Percentiles rank a stretch among this genome's conserved stretches.
Conservation (phyloP, 495 filamentous ascomycete species). For the Lasiosphaeria hispida region DNA sequence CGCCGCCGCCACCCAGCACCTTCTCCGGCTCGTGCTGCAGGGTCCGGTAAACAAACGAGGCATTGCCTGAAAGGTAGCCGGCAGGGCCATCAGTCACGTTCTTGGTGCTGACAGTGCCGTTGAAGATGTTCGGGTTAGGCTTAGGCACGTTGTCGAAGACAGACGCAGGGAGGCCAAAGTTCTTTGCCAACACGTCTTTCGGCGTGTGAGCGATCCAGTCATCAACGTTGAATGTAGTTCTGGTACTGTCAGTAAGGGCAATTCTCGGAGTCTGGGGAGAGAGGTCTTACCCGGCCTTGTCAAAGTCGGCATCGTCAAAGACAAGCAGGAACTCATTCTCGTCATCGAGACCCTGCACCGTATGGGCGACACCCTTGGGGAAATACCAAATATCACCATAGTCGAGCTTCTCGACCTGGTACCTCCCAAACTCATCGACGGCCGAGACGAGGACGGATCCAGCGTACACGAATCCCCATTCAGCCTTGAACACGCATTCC, state of each 20-base stretch:
- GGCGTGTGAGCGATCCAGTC: conserved; percentile 66
- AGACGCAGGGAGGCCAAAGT: conserved; percentile 56
- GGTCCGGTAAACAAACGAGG: conserved; percentile 56
- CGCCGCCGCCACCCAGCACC: conserved; percentile 60
- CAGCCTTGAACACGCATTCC: conserved; percentile 42
- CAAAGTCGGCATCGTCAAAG: conserved; percentile 61
- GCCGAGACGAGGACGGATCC: conserved; percentile 57
- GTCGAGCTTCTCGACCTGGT: conserved; percentile 52
- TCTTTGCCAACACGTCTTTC: conserved; percentile 59
- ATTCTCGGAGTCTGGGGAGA: not conserved
- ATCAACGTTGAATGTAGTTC: conserved; percentile 61
- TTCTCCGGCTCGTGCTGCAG: conserved; percentile 48
- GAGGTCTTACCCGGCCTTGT: conserved; percentile 37
- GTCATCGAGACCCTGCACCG: conserved; percentile 55
- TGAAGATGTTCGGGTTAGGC: conserved; percentile 60
- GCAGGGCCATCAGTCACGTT: conserved; percentile 44
- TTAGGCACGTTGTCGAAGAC: conserved; percentile 56
- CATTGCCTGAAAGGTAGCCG: conserved; percentile 50
- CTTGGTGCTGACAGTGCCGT: conserved; percentile 49
- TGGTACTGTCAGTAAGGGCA: conserved; percentile 18
- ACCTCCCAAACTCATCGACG: conserved; percentile 58
- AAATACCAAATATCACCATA: conserved; percentile 65
- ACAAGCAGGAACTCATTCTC: conserved; percentile 65
- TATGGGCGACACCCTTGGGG: conserved; percentile 62
- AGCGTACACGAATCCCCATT: conserved; percentile 63